These are phyloP conservation scores for Mycena albidolilacea DNA, from an alignment of 768 basidiomycete species.

Conservation along the genomic window DNA sequence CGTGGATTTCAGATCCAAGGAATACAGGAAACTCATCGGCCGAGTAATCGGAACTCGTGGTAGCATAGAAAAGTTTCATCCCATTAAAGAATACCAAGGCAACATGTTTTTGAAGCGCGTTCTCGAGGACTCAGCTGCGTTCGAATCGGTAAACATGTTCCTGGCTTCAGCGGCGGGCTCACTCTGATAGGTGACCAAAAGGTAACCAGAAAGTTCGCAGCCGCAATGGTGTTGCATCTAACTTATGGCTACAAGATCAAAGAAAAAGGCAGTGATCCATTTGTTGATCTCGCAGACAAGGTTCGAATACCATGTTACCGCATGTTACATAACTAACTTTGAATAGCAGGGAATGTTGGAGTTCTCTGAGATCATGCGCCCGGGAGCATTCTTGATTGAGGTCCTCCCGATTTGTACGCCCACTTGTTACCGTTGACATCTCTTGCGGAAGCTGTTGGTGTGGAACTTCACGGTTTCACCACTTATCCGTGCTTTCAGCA, in stretches of 20 bases:
- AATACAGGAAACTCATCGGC: constrained; percentile 56
- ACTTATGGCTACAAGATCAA: constrained; percentile 60
- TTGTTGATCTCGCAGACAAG: constrained; percentile 55
- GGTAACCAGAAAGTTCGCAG: constrained; percentile 54
- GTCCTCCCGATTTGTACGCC: constrained; percentile 60
- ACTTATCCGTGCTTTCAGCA: too few relatives aligned
- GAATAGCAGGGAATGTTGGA: constrained; percentile 49
- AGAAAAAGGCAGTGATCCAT: constrained; percentile 53
- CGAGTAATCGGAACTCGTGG: constrained; percentile 55
- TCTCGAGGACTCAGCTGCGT: constrained; percentile 50
- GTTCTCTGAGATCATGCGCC: constrained; percentile 58
- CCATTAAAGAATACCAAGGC: constrained; percentile 57
- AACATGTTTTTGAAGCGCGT: constrained; percentile 55
- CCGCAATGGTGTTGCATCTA: constrained; percentile 60
- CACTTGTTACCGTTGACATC: not conserved
- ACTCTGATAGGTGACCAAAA: constrained; percentile 49
- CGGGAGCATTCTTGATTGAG: constrained; percentile 63
- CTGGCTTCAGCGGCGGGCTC: not conserved
- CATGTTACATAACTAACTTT: not conserved
- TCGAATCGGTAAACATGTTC: constrained; percentile 1
- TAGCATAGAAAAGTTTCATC: constrained; percentile 55
- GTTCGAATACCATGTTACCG: not conserved
- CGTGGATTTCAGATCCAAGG: not conserved
- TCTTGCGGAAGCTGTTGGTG: too few relatives aligned
- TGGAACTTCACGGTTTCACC: too few relatives aligned